Conservation (phyloP, 176 grass and related monocot species). For the Aegilops tauschii region DNA sequence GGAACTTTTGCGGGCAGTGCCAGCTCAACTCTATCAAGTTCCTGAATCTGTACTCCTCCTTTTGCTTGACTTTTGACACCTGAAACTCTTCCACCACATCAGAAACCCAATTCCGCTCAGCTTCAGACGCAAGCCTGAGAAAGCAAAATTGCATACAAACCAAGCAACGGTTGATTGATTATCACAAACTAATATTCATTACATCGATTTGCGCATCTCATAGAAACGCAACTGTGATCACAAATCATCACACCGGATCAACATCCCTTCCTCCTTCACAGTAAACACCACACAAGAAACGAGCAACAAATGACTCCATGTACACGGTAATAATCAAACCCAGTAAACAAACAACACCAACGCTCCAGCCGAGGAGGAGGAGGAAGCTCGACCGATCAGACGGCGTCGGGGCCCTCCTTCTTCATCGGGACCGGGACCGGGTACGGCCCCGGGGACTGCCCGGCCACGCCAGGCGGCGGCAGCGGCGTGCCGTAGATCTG, state of each 20-base stretch:
- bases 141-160: too few species aligned
- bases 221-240: constrained; percentile 6
- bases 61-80: not conserved
- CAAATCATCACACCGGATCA: constrained; percentile 21
- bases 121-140: not conserved
- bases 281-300: not conserved
- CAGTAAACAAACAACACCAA: not conserved
- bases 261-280: not conserved
- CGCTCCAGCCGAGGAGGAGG: not conserved
- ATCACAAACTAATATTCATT: too few species aligned
- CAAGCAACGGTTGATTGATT: too few species aligned
- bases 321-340: not conserved
- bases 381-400: not conserved
- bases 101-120: not conserved
- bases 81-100: not conserved
- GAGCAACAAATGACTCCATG: not conserved
- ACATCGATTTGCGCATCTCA: not conserved
- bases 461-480: constrained; percentile 38
- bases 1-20: too few species aligned
- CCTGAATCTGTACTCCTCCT: not conserved
- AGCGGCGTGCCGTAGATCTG: constrained; percentile 61
- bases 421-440: constrained; percentile 17
- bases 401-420: constrained; percentile 34
- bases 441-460: not conserved
- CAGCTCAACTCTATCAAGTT: not conserved